Evolutionary conservation across 1,284 basidiomycete genomes (phyloP).

Genomic region (Marasmius fiardii): DNA sequence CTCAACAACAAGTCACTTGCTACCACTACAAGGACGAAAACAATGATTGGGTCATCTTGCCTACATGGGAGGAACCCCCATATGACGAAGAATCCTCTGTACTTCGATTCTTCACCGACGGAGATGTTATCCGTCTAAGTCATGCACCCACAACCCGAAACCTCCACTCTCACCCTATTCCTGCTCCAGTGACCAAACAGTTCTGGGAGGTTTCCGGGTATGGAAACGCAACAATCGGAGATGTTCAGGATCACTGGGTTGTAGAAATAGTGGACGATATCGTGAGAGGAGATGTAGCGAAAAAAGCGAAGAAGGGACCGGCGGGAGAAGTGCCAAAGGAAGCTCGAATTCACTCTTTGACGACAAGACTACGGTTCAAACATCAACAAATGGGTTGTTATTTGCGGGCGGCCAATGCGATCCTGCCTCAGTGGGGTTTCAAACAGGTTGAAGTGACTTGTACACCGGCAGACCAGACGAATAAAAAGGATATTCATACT

Average conservation of each 20-base stretch:
- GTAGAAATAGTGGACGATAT: constrained; percentile 95
- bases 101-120: constrained; percentile 73
- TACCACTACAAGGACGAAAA: constrained; percentile 99
- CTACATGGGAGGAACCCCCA: constrained; percentile 71
- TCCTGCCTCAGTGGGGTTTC: constrained; percentile 98
- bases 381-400: constrained; percentile 85
- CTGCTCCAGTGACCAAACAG: constrained; percentile 88
- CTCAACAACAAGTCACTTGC: constrained; percentile 97
- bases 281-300: constrained; percentile 47
- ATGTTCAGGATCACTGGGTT: constrained; percentile 88
- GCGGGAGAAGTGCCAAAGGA: constrained; percentile 39
- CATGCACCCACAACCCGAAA: constrained; percentile 85
- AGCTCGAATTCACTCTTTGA: constrained; percentile 81
- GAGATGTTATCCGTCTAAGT: constrained; percentile 78
- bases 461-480: constrained; percentile 76
- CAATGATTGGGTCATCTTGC: constrained; percentile 88
- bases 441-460: constrained; percentile 98
- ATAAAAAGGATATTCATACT: constrained; percentile 77
- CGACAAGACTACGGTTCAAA: constrained; percentile 84
- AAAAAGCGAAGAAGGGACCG: constrained; percentile 3
- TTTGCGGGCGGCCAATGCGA: constrained; percentile 83
- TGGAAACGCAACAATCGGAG: constrained; percentile 85
- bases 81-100: constrained; percentile 60
- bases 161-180: constrained; percentile 88
- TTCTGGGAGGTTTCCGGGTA: constrained; percentile 93